Conservation (phyloP, 176 grass and related monocot species). For the barley (Hordeum vulgare) region DNA sequence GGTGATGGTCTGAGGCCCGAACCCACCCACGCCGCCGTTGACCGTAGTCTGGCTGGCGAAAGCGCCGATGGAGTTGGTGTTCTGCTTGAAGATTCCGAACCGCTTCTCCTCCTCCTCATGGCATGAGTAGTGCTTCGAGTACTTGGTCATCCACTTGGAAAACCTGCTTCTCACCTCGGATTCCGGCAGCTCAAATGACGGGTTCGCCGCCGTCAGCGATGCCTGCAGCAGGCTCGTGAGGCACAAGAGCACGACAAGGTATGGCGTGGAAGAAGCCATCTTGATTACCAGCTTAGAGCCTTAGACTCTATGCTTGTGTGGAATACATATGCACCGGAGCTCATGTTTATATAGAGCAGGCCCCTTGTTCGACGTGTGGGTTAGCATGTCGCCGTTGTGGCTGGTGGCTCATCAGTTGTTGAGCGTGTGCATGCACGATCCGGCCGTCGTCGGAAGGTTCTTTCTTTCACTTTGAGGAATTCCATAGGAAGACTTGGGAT, state of each 20-base stretch:
- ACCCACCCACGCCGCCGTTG: not conserved
- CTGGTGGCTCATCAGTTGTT: too few species aligned
- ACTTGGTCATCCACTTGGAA: slow-evolving; percentile 8
- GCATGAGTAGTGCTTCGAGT: not conserved
- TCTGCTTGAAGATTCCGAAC: slow-evolving; percentile 9
- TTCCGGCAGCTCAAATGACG: not conserved
- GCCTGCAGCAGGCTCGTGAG: too few species aligned
- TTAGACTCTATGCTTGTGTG: too few species aligned
- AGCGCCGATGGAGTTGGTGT: slow-evolving; percentile 13
- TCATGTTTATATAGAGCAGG: not conserved
- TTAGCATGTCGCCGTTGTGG: too few species aligned
- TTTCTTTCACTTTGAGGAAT: not conserved
- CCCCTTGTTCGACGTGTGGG: too few species aligned
- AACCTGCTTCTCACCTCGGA: not conserved
- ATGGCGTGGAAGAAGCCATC: too few species aligned
- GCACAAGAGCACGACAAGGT: too few species aligned
- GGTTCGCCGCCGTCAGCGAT: too few species aligned
- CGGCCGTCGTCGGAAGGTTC: not conserved
- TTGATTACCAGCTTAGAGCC: too few species aligned
- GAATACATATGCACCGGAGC: too few species aligned
- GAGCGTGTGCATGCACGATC: not conserved
- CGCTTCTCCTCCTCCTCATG: not conserved
- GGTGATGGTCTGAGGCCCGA: slow-evolving; percentile 5
- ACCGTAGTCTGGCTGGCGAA: not conserved
- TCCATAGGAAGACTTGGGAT: not conserved